Percentiles rank a stretch among this genome's conserved stretches.
These are phyloP conservation scores for Hericium alpestre DNA, from an alignment of 768 basidiomycete genomes.

Conservation along the genomic window DNA sequence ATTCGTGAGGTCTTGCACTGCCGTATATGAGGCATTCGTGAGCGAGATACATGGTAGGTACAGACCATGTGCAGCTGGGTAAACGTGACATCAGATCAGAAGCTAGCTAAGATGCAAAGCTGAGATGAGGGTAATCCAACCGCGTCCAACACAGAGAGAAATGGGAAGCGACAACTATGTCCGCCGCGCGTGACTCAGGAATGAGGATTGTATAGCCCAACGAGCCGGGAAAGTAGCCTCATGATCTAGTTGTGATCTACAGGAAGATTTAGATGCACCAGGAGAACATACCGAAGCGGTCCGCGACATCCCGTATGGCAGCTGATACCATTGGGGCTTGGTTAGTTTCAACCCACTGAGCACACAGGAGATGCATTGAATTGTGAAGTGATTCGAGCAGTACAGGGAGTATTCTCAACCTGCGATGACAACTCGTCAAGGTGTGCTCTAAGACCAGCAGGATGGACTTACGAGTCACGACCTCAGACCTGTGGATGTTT, in stretches of 20 bases:
- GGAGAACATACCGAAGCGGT: neutral
- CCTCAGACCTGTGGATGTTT: no score
- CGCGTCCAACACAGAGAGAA: neutral
- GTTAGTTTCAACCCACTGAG: no score
- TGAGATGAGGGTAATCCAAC: neutral
- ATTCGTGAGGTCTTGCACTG: neutral
- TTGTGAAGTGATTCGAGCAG: no score
- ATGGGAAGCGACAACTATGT: neutral
- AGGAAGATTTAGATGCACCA: neutral
- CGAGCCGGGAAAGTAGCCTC: neutral
- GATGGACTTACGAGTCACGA: no score
- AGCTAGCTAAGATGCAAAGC: neutral
- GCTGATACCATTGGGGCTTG: no score
- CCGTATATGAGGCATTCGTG: neutral
- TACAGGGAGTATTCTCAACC: no score
- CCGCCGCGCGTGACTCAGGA: neutral
- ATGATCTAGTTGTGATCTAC: neutral
- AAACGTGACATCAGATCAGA: neutral
- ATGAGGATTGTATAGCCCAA: no score
- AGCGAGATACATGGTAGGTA: neutral
- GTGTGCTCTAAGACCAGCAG: no score
- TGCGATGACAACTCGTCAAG: no score
- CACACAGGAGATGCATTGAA: no score
- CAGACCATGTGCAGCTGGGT: neutral
- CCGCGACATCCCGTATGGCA: neutral